A percentile compares a stretch with the other conserved stretches of the same genome.
Conservation (phyloP, 73 alveolate genomes). For the Blepharisma japonicum region DNA sequence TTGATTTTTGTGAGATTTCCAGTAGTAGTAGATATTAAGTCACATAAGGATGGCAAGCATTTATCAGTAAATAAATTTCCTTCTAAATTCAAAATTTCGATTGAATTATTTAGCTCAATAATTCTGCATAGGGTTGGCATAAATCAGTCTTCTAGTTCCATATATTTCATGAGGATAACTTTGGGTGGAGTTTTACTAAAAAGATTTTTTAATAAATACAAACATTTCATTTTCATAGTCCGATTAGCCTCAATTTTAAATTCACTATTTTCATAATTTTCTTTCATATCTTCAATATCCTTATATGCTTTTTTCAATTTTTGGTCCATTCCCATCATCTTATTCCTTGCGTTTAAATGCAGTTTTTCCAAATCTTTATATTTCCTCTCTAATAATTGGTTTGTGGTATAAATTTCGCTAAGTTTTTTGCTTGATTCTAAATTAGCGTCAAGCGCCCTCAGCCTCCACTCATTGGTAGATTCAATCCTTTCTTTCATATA, state of each 20-base stretch:
- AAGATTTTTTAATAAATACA: not conserved
- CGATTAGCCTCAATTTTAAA: not conserved
- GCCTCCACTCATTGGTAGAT: not conserved
- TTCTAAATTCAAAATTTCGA: slow-evolving; percentile 4
- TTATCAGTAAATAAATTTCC: slow-evolving; percentile 24
- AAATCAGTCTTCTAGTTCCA: slow-evolving; percentile 6
- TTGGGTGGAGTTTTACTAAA: not conserved
- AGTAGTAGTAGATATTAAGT: not conserved
- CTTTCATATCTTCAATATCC: not conserved
- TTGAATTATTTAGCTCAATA: not conserved
- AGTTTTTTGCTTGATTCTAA: not conserved
- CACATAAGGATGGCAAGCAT: not conserved
- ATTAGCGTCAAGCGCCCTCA: not conserved
- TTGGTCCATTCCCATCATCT: not conserved
- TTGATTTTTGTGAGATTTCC: slow-evolving; percentile 19
- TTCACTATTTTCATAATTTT: not conserved
- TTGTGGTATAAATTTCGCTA: not conserved
- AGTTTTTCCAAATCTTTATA: not conserved
- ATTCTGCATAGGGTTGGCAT: not conserved
- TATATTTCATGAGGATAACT: not conserved
- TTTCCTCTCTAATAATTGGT: not conserved
- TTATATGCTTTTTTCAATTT: not conserved
- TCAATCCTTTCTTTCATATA: not conserved
- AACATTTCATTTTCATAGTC: not conserved
- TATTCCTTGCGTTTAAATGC: not conserved